Evolutionary conservation across 441 rosid species (phyloP).

Genomic region (Brassica balearica): DNA sequence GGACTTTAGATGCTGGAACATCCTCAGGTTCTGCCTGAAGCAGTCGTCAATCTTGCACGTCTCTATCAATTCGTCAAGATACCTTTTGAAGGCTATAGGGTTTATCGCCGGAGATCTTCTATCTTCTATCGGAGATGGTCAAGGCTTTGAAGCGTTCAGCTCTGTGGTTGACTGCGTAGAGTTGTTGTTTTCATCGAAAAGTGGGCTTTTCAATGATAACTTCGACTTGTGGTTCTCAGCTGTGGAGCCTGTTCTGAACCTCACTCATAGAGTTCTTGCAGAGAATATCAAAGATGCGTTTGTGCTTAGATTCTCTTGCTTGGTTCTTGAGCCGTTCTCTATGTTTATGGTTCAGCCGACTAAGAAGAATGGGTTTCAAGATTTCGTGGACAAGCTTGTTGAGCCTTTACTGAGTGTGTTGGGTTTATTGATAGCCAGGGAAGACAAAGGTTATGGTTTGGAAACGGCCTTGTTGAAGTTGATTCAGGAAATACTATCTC

Average conservation of each 20-base stretch:
- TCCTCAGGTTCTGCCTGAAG: constrained; percentile 78
- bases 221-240: constrained; percentile 76
- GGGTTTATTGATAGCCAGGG: constrained; percentile 52
- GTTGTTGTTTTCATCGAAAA: constrained; percentile 64
- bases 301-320: constrained; percentile 63
- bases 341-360: constrained; percentile 76
- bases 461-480: constrained; percentile 51
- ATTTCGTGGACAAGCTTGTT: constrained; percentile 76
- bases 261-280: constrained; percentile 52
- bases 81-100: constrained; percentile 65
- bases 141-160: constrained; percentile 58
- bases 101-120: constrained; percentile 52
- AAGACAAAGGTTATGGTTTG: constrained; percentile 42
- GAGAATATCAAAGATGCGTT: constrained; percentile 53
- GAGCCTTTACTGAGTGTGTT: constrained; percentile 71
- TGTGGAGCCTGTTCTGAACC: constrained; percentile 59
- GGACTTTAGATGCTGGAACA: constrained; percentile 84
- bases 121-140: constrained; percentile 45
- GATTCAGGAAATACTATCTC: constrained; percentile 70
- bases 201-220: constrained; percentile 68
- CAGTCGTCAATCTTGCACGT: constrained; percentile 61
- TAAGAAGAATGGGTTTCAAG: constrained; percentile 64
- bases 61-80: constrained; percentile 59
- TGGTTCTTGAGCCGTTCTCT: constrained; percentile 82
- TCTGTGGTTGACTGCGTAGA: constrained; percentile 67